Conservation (phyloP, 257 asterid genomes). For the Penstemon barbatus region DNA sequence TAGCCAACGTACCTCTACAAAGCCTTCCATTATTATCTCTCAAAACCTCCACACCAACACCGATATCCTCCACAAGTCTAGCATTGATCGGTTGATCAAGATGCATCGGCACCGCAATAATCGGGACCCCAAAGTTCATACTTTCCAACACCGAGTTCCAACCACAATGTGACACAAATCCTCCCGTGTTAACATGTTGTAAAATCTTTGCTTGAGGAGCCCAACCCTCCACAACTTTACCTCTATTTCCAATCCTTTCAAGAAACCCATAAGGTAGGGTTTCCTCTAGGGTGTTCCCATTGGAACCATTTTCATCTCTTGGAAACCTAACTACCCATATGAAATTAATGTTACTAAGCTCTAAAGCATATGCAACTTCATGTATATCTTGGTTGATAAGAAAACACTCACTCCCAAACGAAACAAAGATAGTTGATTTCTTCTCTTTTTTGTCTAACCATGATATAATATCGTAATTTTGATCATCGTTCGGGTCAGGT, state of each 20-base stretch:
- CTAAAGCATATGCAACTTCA: conserved; percentile 45
- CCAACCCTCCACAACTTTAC: conserved; percentile 44
- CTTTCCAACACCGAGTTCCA: conserved; percentile 49
- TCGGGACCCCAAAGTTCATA: conserved; percentile 44
- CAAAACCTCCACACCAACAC: conserved; percentile 44
- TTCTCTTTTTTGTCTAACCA: conserved; percentile 40
- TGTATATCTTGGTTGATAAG: conserved; percentile 31
- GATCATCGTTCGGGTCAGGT: background rate
- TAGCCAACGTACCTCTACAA: conserved; percentile 24
- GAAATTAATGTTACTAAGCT: conserved; percentile 37
- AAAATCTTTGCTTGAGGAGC: conserved; percentile 39
- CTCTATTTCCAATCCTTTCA: conserved; percentile 36
- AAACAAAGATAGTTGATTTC: conserved; percentile 37
- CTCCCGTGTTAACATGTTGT: conserved; percentile 35
- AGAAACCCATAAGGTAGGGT: conserved; percentile 40
- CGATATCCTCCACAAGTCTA: conserved; percentile 42
- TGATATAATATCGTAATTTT: background rate
- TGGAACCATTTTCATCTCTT: conserved; percentile 2
- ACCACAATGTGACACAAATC: conserved; percentile 48
- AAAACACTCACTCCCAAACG: conserved; percentile 48
- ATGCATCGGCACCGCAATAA: conserved; percentile 47
- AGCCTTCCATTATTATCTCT: conserved; percentile 33
- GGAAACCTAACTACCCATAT: conserved; percentile 55
- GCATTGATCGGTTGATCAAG: conserved; percentile 53
- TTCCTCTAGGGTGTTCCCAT: conserved; percentile 15